Conservation (phyloP, 192 early-diverging fungal species). For the Phycomyces nitens region DNA sequence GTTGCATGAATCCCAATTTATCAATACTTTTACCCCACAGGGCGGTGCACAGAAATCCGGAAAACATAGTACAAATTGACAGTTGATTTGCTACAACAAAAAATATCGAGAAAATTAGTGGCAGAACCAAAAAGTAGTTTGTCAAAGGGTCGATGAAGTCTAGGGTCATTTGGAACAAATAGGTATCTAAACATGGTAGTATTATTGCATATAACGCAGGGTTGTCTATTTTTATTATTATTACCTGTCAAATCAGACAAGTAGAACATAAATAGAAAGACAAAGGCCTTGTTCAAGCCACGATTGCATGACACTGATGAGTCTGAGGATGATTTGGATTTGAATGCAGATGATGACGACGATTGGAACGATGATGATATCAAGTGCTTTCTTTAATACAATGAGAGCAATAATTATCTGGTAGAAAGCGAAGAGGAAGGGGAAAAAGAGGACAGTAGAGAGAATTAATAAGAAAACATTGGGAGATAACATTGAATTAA, state of each 20-base stretch:
- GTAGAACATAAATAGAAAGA: neutral
- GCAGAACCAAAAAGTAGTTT: neutral
- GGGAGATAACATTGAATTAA: too few species aligned
- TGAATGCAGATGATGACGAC: neutral
- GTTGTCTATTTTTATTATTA: neutral
- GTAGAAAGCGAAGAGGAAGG: conserved; percentile 10
- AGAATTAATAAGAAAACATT: too few species aligned
- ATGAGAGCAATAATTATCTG: conserved; percentile 10
- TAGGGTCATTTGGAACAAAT: neutral
- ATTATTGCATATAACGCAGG: neutral
- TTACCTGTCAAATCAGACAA: neutral
- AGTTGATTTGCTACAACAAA: conserved; percentile 85
- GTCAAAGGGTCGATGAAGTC: neutral
- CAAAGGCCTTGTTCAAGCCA: neutral
- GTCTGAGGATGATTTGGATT: neutral
- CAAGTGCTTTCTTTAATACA: neutral
- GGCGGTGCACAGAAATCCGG: conserved; percentile 54
- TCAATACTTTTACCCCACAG: conserved; percentile 32
- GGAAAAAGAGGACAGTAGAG: neutral
- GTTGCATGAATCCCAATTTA: too few species aligned
- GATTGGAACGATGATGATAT: conserved; percentile 1
- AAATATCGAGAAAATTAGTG: conserved; percentile 61
- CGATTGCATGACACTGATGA: conserved; percentile 2
- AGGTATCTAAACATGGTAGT: neutral
- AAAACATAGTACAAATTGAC: conserved; percentile 75